These are phyloP conservation scores for Withania somnifera DNA, from an alignment of 305 asterid genomes.

Conservation along the genomic window DNA sequence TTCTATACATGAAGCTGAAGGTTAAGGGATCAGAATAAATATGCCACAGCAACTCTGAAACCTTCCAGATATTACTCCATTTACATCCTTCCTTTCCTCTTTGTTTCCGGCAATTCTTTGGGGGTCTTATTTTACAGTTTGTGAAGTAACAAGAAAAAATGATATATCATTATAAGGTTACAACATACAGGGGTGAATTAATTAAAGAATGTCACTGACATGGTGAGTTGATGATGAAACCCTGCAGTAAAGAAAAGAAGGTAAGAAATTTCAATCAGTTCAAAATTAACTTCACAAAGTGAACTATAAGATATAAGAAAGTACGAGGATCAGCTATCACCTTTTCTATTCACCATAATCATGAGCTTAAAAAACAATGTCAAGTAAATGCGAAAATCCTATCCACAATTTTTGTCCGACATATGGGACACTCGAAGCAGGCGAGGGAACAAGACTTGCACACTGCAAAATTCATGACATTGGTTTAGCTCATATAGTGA, in stretches of 20 bases:
- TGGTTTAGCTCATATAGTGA: not conserved
- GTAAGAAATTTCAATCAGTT: constrained; percentile 4
- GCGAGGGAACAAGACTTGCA: constrained; percentile 97
- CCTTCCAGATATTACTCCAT: constrained; percentile 1
- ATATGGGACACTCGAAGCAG: constrained; percentile 91
- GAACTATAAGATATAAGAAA: not conserved
- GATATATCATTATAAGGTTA: not conserved
- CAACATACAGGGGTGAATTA: not conserved
- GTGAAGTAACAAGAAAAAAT: not conserved
- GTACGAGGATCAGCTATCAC: not conserved
- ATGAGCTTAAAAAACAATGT: constrained; percentile 17
- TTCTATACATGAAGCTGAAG: constrained; percentile 7
- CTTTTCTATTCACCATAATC: not conserved
- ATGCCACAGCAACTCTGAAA: not conserved
- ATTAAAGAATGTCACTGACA: not conserved
- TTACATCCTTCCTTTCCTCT: not conserved
- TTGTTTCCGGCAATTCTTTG: not conserved
- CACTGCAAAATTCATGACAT: constrained; percentile 42
- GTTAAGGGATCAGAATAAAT: constrained; percentile 1
- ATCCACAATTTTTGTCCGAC: constrained; percentile 79
- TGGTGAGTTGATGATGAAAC: not conserved
- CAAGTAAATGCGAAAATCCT: constrained; percentile 91
- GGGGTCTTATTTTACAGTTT: not conserved
- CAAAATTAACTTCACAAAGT: not conserved
- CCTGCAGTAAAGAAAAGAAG: constrained; percentile 1